A percentile compares a stretch with the other conserved stretches of the same genome.
Evolutionary conservation across 2,329 filamentous ascomycete species (phyloP).

Genomic region (Zymoseptoria crescenta): DNA sequence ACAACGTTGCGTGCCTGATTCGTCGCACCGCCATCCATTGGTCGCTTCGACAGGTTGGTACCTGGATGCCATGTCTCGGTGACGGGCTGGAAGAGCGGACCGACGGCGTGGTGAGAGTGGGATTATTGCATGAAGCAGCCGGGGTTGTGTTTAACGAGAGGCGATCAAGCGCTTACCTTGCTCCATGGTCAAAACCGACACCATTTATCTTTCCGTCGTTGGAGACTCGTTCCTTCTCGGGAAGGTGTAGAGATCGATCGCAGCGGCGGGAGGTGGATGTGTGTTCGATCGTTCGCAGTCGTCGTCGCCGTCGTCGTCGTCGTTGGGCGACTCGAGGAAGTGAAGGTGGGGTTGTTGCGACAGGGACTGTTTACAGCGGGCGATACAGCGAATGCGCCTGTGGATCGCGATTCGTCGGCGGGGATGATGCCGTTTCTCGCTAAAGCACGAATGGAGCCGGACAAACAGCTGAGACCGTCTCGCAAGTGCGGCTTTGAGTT

Average conservation of each 20-base stretch:
- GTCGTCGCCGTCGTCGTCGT: background rate
- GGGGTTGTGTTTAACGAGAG: constrained; percentile 5
- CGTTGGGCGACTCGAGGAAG: background rate
- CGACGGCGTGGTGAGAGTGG: constrained; percentile 1
- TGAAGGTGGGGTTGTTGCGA: background rate
- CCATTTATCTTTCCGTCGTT: constrained; percentile 14
- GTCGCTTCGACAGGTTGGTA: background rate
- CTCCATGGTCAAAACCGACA: constrained; percentile 23
- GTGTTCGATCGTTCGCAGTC: background rate
- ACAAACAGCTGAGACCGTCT: constrained; percentile 10
- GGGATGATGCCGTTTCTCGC: constrained; percentile 12
- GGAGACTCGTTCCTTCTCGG: background rate
- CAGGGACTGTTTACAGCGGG: background rate
- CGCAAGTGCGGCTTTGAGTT: constrained; percentile 20
- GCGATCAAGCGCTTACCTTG: constrained; percentile 23
- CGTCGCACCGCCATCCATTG: constrained; percentile 6
- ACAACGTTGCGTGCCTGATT: constrained; percentile 7
- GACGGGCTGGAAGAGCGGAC: background rate
- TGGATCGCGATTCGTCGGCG: constrained; percentile 14
- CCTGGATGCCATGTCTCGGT: background rate
- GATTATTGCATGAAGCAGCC: constrained; percentile 15
- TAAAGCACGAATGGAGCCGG: constrained; percentile 16
- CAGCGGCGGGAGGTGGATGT: background rate
- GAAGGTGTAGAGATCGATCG: background rate
- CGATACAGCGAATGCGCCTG: constrained; percentile 3